phyloP scores from a whole-genome alignment of 2,329 filamentous ascomycete species.

The Eurotiales sp. region DNA sequence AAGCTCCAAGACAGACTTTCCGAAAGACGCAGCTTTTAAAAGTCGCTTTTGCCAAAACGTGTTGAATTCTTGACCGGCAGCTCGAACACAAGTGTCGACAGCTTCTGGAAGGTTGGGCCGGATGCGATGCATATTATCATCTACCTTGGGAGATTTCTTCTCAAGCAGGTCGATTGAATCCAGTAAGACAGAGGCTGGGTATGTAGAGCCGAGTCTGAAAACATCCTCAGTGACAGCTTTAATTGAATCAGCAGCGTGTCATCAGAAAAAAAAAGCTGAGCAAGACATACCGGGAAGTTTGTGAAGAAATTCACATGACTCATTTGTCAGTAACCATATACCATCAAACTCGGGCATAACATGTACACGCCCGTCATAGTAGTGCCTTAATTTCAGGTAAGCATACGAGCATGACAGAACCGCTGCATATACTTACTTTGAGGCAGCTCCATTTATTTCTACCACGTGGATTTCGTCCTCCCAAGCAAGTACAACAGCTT shows the following conservation, averaged over 20 bases:
- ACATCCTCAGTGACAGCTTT: conserved; percentile 76
- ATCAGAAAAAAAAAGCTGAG: neutral
- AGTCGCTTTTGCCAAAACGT: conserved; percentile 91
- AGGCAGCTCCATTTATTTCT: conserved; percentile 73
- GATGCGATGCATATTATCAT: conserved; percentile 96
- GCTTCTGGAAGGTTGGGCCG: conserved; percentile 82
- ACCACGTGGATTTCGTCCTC: conserved; percentile 96
- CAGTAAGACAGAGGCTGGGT: conserved; percentile 84
- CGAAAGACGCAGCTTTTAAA: conserved; percentile 93
- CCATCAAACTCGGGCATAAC: conserved; percentile 84
- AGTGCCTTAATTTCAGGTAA: conserved; percentile 55
- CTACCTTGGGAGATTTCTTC: conserved; percentile 90
- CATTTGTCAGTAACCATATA: conserved; percentile 84
- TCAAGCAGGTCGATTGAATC: conserved; percentile 91
- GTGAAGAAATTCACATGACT: conserved; percentile 96
- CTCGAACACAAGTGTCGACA: conserved; percentile 88
- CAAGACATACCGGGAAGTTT: conserved; percentile 64
- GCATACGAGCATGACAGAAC: neutral
- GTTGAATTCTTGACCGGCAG: conserved; percentile 87
- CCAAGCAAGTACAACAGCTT: conserved; percentile 91
- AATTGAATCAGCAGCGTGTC: neutral
- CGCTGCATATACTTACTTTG: conserved; percentile 42
- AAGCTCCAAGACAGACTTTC: conserved; percentile 93
- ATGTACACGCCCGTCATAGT: conserved; percentile 88
- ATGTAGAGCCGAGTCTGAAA: conserved; percentile 82